These are phyloP conservation scores for Pinus tabuliformis DNA, from an alignment of 75 land plant species.

Conservation along the genomic window DNA sequence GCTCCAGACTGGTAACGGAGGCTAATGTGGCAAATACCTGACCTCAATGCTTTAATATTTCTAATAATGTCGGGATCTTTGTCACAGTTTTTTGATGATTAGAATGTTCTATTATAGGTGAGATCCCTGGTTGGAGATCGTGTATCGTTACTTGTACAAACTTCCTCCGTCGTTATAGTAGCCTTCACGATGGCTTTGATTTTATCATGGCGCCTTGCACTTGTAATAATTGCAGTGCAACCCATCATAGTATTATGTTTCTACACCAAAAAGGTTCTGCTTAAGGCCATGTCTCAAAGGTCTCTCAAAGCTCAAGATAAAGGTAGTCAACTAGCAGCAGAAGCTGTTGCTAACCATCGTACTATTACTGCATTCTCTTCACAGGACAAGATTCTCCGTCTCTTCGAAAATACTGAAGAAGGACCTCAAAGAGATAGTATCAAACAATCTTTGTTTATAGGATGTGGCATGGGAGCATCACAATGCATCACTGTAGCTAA, in stretches of 20 bases:
- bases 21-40: conserved; percentile 52
- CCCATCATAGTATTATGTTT: conserved; percentile 64
- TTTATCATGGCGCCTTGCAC: conserved; percentile 75
- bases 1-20: conserved; percentile 56
- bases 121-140: conserved; percentile 74
- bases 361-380: conserved; percentile 79
- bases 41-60: neutral
- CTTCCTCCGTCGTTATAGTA: conserved; percentile 48
- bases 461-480: conserved; percentile 51
- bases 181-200: conserved; percentile 62
- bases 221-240: conserved; percentile 79
- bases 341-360: conserved; percentile 75
- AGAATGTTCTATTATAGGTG: conserved; percentile 24
- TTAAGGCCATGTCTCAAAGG: conserved; percentile 49
- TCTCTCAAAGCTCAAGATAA: conserved; percentile 55
- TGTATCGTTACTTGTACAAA: conserved; percentile 65
- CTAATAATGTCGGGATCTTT: too few relatives aligned
- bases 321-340: conserved; percentile 70
- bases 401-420: conserved; percentile 44
- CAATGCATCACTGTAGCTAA: conserved; percentile 40
- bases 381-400: conserved; percentile 46
- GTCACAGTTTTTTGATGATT: too few relatives aligned
- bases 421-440: conserved; percentile 35
- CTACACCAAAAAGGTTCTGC: conserved; percentile 52
- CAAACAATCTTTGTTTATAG: conserved; percentile 59